These are phyloP conservation scores for Wickerhamiella galacta DNA, from an alignment of 805 yeast species.

Conservation along the genomic window DNA sequence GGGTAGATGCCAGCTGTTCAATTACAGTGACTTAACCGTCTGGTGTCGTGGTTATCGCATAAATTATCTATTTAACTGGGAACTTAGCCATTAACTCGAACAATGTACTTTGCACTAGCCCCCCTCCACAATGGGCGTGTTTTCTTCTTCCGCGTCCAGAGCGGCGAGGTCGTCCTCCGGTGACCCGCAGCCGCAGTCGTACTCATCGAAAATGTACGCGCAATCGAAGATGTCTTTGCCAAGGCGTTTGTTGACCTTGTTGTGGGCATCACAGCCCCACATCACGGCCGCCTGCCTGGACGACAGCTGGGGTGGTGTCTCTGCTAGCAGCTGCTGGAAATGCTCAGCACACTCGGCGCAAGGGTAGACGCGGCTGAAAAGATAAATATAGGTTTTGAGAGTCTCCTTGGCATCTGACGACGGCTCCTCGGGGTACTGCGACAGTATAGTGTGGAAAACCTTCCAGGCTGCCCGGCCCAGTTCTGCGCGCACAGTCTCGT, in stretches of 20 bases:
- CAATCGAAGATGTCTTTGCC: constrained; percentile 69
- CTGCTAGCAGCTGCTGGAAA: constrained; percentile 48
- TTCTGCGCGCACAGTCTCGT: constrained; percentile 64
- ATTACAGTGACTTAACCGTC: no score
- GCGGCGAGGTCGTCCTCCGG: constrained; percentile 41
- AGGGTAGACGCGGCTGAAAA: constrained; percentile 87
- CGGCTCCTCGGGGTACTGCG: constrained; percentile 83
- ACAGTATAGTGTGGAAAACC: constrained; percentile 76
- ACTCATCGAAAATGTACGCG: constrained; percentile 65
- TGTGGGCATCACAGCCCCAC: constrained; percentile 94
- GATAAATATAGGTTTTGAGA: constrained; percentile 41
- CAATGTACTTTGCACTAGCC: not conserved
- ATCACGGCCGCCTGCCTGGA: constrained; percentile 67
- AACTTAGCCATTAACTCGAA: not conserved
- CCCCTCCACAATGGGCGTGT: not conserved
- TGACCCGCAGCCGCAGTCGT: constrained; percentile 88
- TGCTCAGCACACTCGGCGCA: constrained; percentile 96
- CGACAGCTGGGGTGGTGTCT: constrained; percentile 72
- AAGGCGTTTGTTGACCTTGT: constrained; percentile 61
- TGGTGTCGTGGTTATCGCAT: no score
- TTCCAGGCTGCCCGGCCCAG: constrained; percentile 89
- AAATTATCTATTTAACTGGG: not conserved
- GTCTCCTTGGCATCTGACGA: constrained; percentile 43
- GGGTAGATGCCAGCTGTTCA: no score
- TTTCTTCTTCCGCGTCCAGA: constrained; percentile 15